These are phyloP conservation scores for Kuraishia capsulata DNA, from an alignment of 805 yeast genomes.

Conservation along the genomic window DNA sequence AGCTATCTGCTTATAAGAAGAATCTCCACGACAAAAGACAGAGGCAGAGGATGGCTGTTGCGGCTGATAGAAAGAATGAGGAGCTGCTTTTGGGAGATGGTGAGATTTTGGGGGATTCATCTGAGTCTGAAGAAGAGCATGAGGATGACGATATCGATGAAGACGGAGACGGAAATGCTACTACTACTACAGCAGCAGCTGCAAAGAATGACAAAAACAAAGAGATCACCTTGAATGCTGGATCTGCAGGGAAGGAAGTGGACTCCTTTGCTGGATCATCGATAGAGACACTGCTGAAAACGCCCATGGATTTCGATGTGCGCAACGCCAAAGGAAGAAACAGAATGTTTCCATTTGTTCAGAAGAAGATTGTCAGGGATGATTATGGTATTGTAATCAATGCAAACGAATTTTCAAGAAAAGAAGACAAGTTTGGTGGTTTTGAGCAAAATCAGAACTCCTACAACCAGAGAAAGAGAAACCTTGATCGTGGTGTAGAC, in stretches of 20 bases:
- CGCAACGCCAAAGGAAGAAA: slow-evolving; percentile 37
- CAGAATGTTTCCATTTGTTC: slow-evolving; percentile 71
- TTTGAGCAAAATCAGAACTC: slow-evolving; percentile 2
- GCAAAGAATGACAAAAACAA: slow-evolving; percentile 1
- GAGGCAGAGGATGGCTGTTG: slow-evolving; percentile 22
- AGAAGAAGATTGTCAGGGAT: slow-evolving; percentile 54
- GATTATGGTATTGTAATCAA: slow-evolving; percentile 83
- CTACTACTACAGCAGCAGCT: slow-evolving; percentile 5
- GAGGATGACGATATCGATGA: slow-evolving; percentile 11
- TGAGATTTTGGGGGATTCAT: slow-evolving; percentile 23
- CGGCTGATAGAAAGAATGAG: slow-evolving; percentile 22
- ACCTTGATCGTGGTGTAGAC: slow-evolving; percentile 11
- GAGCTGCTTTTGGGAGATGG: slow-evolving; percentile 22
- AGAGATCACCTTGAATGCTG: slow-evolving; percentile 1
- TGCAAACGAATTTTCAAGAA: slow-evolving; percentile 49
- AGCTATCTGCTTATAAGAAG: slow-evolving; percentile 37
- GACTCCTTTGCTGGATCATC: not conserved
- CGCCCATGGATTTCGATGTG: slow-evolving; percentile 49
- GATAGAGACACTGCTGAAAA: slow-evolving; percentile 20
- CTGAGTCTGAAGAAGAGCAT: slow-evolving; percentile 16
- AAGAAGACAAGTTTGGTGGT: slow-evolving; percentile 31
- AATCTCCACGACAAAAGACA: slow-evolving; percentile 36
- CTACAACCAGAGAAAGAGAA: slow-evolving; percentile 14
- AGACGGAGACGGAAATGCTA: slow-evolving; percentile 10
- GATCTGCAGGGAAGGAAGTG: slow-evolving; percentile 2